Evolutionary conservation across 805 yeast genomes (phyloP), one percentile per base, ranked within the genome.

Genomic region (Dipodascus geniculatus): DNA sequence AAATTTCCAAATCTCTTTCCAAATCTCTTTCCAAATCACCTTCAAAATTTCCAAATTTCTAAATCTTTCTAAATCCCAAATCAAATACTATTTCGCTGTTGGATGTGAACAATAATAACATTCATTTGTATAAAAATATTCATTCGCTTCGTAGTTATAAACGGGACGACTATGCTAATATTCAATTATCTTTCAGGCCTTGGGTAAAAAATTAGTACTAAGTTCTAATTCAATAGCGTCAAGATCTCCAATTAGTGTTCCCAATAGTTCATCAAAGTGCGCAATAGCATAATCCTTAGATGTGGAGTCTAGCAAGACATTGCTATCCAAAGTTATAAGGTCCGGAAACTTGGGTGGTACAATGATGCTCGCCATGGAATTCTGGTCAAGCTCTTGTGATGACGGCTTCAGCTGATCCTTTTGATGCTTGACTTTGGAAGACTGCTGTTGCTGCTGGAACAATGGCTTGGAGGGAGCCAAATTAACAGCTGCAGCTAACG

Each of bases 231-330:
- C 63, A 42, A 62, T 51, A 8, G 48, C 51, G 33, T 53, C 53
- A 9, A 62, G 52, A 9, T 62, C 65, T 11, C 28, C 54, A 33
- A 63, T 63, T 53, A 67, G 65, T 6, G 66, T 60, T 14, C 54
- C 58, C 20, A 72, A 58, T 44, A 72, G 58, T 31, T 55, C 55
- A 22, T 60, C 63, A 42, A 72, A 58, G 51, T 71, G 71, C 14
- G 58, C 59, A 19, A 64, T 57, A 4, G 70, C 63, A 14, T 60
- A 62, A 3, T 60, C 60, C 48, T 63, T 60, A 1, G 74, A 70
- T 4, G 73, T 65, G 38, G 66, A 60, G 56, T 73, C 75, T 49
- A 69, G 57, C 56, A 73, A 57, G 51, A 70, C 61, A 28, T 60
- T 55, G 55, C 67, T 48, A 57, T 72, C 70, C 16, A 72, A 51